Evolutionary conservation across 2,329 filamentous ascomycete species (phyloP).

Genomic region (Acarospora socialis): DNA sequence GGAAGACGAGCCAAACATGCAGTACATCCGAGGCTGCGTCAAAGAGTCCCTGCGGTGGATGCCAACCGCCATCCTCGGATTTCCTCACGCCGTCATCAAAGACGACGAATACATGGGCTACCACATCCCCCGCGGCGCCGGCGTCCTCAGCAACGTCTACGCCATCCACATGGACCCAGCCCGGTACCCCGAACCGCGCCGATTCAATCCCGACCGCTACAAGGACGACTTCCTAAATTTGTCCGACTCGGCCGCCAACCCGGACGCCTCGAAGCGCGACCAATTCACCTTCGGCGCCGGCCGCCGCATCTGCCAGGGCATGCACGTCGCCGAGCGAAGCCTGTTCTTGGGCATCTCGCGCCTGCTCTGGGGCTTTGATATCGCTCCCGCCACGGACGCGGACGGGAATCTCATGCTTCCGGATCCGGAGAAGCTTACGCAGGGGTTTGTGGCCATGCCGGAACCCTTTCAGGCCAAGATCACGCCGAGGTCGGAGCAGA

Average conservation of each 20-base stretch:
- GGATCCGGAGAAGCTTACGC: conserved; percentile 26
- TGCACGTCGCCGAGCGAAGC: conserved; percentile 38
- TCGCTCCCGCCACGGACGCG: conserved; percentile 19
- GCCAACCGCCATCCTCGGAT: conserved; percentile 37
- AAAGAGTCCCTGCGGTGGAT: conserved; percentile 45
- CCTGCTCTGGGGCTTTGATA: conserved; percentile 35
- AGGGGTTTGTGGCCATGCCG: conserved; percentile 32
- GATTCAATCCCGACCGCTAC: conserved; percentile 23
- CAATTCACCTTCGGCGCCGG: conserved; percentile 43
- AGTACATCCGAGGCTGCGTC: conserved; percentile 39
- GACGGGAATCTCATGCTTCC: conserved; percentile 24
- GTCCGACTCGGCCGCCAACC: conserved; percentile 21
- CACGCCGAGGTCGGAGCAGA: conserved; percentile 20
- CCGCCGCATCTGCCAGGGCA: conserved; percentile 43
- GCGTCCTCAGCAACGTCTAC: conserved; percentile 36
- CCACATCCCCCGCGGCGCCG: conserved; percentile 33
- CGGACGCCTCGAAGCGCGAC: conserved; percentile 32
- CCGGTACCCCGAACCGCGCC: conserved; percentile 22
- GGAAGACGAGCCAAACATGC: conserved; percentile 34
- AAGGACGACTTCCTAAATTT: conserved; percentile 7
- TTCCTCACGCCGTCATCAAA: conserved; percentile 32
- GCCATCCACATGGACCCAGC: conserved; percentile 34
- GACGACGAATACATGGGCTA: conserved; percentile 30
- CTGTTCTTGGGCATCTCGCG: conserved; percentile 35
- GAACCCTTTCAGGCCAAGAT: conserved; percentile 26